Evolutionary conservation across 352 stramenopile species (phyloP).

Genomic region (Nothophytophthora sp.): DNA sequence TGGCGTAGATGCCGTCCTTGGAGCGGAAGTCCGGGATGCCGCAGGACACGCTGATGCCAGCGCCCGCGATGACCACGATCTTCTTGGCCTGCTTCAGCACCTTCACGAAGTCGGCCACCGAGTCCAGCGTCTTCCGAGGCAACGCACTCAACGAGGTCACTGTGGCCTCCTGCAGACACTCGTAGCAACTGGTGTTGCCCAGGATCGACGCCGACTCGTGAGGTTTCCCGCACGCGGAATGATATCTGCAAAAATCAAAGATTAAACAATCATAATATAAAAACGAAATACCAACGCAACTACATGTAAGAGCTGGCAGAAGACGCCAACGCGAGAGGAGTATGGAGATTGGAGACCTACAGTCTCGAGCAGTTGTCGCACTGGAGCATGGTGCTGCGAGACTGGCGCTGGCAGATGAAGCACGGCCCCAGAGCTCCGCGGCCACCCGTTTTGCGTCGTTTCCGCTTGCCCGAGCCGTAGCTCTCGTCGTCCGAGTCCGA

Average conservation of each 20-base stretch:
- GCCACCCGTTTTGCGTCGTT: constrained; percentile 26
- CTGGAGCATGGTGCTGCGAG: constrained; percentile 57
- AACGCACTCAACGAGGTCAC: constrained; percentile 27
- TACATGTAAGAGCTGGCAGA: not conserved
- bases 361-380: constrained; percentile 75
- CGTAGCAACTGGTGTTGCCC: constrained; percentile 76
- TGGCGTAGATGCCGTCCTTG: constrained; percentile 85
- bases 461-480: constrained; percentile 43
- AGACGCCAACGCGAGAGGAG: not conserved
- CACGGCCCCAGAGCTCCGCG: constrained; percentile 25
- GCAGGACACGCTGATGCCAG: constrained; percentile 95
- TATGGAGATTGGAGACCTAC: constrained; percentile 22
- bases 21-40: constrained; percentile 99
- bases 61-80: constrained; percentile 91
- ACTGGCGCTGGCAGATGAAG: constrained; percentile 60
- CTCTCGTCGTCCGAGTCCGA: constrained; percentile 54
- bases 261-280: constrained; percentile 25
- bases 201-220: constrained; percentile 63
- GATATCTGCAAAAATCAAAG: constrained; percentile 36
- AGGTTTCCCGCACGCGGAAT: constrained; percentile 48
- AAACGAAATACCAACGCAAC: not conserved
- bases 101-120: constrained; percentile 64
- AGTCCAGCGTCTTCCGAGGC: constrained; percentile 38
- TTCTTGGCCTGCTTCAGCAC: constrained; percentile 79
- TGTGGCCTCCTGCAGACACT: constrained; percentile 60